Evolutionary conservation across 441 rosid species (phyloP), one percentile per base, ranked within the genome.

Genomic region (Adansonia gregorii): DNA sequence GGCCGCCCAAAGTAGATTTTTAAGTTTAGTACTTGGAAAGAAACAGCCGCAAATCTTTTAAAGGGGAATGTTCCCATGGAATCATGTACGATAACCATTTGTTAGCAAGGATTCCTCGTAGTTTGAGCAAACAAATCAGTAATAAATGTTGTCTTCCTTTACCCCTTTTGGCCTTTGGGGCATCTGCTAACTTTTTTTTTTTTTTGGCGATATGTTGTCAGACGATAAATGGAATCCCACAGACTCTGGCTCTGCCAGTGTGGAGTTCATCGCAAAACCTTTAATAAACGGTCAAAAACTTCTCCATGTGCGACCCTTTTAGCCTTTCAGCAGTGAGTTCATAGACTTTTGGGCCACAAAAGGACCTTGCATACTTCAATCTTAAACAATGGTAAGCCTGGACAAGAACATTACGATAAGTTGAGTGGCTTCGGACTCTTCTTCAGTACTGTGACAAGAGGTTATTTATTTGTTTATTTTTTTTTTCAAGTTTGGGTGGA

Each of bases 1-100:
- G 63, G 27, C 31, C 20, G 31, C 6, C 22, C 46, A 64, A 64
- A 64, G 24, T 39, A 35, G 14, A n/a, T 65, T 65, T 51, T 27
- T 27, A 27, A 27, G 56, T 51, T 68, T 69, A 22, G 59, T 14
- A 49, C 12, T 70, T 6, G 58, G 58, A 49, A 48, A 48, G 10
- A 14, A 27, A 6, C 65, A 39, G 65, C 76, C 76, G 76, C 76
- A 72, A 72, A 72, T 55, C 51, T 72, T 63, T 72, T 15, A 0
- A 11, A n/a, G 31, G 17, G 17, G 27, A 31, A 54, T 27, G 35
- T 54, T 49, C 49, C 17, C 24, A 4, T 54, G 49, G 75, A 54
- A 72, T 72, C 75, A 54, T 35, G 49, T 35, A 54, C 2, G 8
- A 2, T 35, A 72, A 55, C 64, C 64, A 8, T 52, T 71, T 3